Conservation (phyloP, 345 rosid genomes). For the Cardamine occulta region DNA sequence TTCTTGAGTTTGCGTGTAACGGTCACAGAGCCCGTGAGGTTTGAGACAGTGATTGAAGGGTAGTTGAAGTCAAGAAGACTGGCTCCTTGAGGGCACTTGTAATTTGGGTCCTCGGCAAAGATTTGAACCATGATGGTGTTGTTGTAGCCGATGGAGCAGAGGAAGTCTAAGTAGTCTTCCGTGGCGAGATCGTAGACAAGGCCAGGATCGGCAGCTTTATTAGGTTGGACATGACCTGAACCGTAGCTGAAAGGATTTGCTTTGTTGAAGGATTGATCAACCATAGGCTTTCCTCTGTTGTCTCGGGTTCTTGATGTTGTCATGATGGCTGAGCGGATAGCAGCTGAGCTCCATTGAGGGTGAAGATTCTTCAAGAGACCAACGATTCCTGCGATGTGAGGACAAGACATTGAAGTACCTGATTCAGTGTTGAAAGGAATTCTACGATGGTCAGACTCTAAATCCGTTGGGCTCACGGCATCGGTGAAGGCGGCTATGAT, state of each 20-base stretch:
- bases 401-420: slow-evolving; percentile 73
- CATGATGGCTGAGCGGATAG: slow-evolving; percentile 63
- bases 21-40: slow-evolving; percentile 40
- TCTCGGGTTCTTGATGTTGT: slow-evolving; percentile 72
- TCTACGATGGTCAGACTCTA: slow-evolving; percentile 47
- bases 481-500: slow-evolving; percentile 61
- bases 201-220: slow-evolving; percentile 74
- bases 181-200: slow-evolving; percentile 62
- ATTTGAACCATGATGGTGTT: slow-evolving; percentile 23
- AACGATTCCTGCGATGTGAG: slow-evolving; percentile 59
- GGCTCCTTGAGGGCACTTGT: slow-evolving; percentile 50
- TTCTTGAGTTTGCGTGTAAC: slow-evolving; percentile 61
- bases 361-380: slow-evolving; percentile 54
- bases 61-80: slow-evolving; percentile 64
- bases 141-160: slow-evolving; percentile 71
- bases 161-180: slow-evolving; percentile 66
- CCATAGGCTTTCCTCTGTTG: slow-evolving; percentile 51
- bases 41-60: slow-evolving; percentile 66
- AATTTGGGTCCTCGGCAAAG: slow-evolving; percentile 42
- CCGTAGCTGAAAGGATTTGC: slow-evolving; percentile 72
- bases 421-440: slow-evolving; percentile 46
- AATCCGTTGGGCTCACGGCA: slow-evolving; percentile 47
- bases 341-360: slow-evolving; percentile 62
- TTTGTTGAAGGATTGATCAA: slow-evolving; percentile 37
- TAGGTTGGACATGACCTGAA: slow-evolving; percentile 75